phyloP scores from a whole-genome alignment of 2,329 filamentous ascomycete genomes.

The Botrytis pseudocinerea region DNA sequence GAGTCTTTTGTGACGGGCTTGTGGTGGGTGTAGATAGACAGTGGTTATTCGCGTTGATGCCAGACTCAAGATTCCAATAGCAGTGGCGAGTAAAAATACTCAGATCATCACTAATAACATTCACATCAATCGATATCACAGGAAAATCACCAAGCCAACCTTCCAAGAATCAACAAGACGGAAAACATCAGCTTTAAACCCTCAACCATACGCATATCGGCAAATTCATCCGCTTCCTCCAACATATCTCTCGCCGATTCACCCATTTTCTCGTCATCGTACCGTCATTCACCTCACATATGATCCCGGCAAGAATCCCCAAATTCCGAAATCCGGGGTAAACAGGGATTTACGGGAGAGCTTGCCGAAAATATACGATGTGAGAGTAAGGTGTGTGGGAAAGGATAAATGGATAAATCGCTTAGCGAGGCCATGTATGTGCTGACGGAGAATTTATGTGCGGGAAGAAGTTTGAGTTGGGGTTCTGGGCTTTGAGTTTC shows the following conservation, averaged over 20 bases:
- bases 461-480: background rate
- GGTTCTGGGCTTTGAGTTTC: no score
- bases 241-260: background rate
- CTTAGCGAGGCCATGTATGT: background rate
- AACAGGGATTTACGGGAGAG: slow-evolving; percentile 10
- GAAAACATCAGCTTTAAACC: background rate
- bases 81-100: background rate
- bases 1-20: background rate
- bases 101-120: background rate
- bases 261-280: background rate
- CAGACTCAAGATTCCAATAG: background rate
- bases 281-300: background rate
- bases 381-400: background rate
- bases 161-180: background rate
- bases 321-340: slow-evolving; percentile 7
- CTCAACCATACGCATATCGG: background rate
- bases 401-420: slow-evolving; percentile 4
- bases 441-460: background rate
- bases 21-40: background rate
- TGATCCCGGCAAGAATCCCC: background rate
- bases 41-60: background rate
- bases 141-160: background rate
- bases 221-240: background rate
- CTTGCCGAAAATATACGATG: background rate
- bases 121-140: background rate